Percentiles rank a stretch among this genome's conserved stretches.
Evolutionary conservation across 2,329 filamentous ascomycete species (phyloP).

Genomic region (Pseudogymnoascus pannorum): DNA sequence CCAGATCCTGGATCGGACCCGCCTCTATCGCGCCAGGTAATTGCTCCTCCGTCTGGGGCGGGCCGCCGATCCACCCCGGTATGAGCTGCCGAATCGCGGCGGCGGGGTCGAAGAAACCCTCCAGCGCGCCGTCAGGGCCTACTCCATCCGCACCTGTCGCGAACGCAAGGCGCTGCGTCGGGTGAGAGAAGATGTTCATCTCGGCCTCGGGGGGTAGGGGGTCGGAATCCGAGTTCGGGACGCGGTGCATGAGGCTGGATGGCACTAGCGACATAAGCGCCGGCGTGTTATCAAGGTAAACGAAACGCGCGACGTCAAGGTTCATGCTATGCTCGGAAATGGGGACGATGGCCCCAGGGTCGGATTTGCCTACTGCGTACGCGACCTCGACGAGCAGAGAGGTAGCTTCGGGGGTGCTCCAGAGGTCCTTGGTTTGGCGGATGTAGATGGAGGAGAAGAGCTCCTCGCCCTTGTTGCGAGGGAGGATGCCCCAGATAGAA

Average conservation of each 20-base stretch:
- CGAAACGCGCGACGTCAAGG: slow-evolving; percentile 26
- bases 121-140: slow-evolving; percentile 5
- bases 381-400: slow-evolving; percentile 57
- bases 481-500: slow-evolving; percentile 72
- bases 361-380: slow-evolving; percentile 30
- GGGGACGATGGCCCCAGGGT: neutral
- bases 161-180: slow-evolving; percentile 16
- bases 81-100: slow-evolving; percentile 23
- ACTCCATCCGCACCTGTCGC: slow-evolving; percentile 5
- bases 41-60: neutral
- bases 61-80: slow-evolving; percentile 9
- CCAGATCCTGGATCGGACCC: neutral
- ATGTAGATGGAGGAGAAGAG: slow-evolving; percentile 59
- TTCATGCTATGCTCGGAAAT: slow-evolving; percentile 16
- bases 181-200: slow-evolving; percentile 25
- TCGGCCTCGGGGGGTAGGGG: slow-evolving; percentile 26
- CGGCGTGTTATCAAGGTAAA: slow-evolving; percentile 29
- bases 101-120: slow-evolving; percentile 20
- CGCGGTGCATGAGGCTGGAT: slow-evolving; percentile 22
- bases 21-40: neutral
- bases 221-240: slow-evolving; percentile 29
- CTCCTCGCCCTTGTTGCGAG: slow-evolving; percentile 44
- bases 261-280: slow-evolving; percentile 27
- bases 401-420: slow-evolving; percentile 62
- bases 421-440: slow-evolving; percentile 60